Evolutionary conservation across 306 rosid genomes (phyloP).

Genomic region (Neltuma alba): DNA sequence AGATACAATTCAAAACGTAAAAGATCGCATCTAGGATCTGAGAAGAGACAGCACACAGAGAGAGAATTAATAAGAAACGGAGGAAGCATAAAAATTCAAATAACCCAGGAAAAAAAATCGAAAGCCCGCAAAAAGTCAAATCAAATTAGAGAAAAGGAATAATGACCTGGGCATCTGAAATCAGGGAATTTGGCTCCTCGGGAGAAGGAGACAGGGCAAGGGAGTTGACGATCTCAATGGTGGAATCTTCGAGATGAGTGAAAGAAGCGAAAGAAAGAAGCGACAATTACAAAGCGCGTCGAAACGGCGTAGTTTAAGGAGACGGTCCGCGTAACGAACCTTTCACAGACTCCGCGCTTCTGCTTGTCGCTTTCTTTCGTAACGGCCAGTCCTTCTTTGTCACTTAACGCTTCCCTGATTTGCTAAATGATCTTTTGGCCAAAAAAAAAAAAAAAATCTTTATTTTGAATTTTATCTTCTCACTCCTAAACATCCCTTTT

Average conservation of each 20-base stretch:
- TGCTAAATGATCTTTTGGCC: too few species aligned
- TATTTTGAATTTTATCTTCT: too few species aligned
- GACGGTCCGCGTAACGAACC: not conserved
- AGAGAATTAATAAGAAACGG: not conserved
- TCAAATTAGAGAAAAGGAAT: not conserved
- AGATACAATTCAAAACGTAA: conserved; percentile 28
- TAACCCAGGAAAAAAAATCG: not conserved
- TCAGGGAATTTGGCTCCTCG: not conserved
- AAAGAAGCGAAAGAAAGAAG: not conserved
- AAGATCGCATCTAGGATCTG: conserved; percentile 33
- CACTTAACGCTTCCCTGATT: not conserved
- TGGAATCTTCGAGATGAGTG: conserved; percentile 7
- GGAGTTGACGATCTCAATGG: not conserved
- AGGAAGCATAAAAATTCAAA: not conserved
- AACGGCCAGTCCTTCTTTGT: not conserved
- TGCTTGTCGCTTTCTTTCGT: not conserved
- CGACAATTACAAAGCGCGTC: not conserved
- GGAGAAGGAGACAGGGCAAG: not conserved
- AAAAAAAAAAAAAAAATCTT: too few species aligned
- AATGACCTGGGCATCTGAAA: not conserved
- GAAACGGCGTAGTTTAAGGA: conserved; percentile 15
- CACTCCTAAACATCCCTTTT: too few species aligned
- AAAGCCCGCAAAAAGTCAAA: not conserved
- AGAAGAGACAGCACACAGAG: not conserved
- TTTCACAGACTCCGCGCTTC: not conserved